Base-by-base conservation (phyloP, 2,329 filamentous ascomycete species). In the Pseudogymnoascus sp. region DNA sequence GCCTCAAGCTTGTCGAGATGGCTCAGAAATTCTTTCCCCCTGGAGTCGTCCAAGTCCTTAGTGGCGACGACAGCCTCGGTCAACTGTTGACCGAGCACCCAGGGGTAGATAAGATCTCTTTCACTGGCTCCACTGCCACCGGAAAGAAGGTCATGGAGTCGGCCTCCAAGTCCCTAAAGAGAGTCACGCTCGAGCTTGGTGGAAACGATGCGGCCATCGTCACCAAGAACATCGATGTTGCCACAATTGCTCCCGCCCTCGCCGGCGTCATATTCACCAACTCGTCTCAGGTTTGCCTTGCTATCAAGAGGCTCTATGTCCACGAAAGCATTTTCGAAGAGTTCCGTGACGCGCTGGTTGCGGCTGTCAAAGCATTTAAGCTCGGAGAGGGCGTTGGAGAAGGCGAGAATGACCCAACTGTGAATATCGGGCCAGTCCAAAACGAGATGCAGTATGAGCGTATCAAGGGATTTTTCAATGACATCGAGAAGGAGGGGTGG, bases 381-480 rank as follows among this genome's bases (percentile, higher is more conserved):
- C 74, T 77, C 52, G 77, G 78, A 39, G 55, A 67, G 84, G 86
- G 69, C 80, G 82, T 2, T 86, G 80, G 59, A 61, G 59, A 63
- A 39, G 41, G 38, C 21, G 12, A 37, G 62, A 41, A 39, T n/a
- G 39, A 61, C 12, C 21, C 19, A 72, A 71, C 63, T 74, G 67
- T 65, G 73, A 78, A 31, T 75, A 73, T 29, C 75, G 81, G 83
- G 0, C 86, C 86, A 0, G 72, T 88, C 3, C 83, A 85, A 63
- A 89, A 88, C 73, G 74, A 78, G 66, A 80, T 83, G 78, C 86
- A 89, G 72, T 89, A 78, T 69, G 82, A 86, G 59, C 79, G 78
- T 23, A 81, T 84, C 37, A 81, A 80, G 68, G 71, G 75, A 10
- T 78, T 85, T 64, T 77, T 87, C 58, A 76, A 76, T 7, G 81